Evolutionary conservation across 1,284 basidiomycete species (phyloP).

Genomic region (Taiwanofungus camphoratus): DNA sequence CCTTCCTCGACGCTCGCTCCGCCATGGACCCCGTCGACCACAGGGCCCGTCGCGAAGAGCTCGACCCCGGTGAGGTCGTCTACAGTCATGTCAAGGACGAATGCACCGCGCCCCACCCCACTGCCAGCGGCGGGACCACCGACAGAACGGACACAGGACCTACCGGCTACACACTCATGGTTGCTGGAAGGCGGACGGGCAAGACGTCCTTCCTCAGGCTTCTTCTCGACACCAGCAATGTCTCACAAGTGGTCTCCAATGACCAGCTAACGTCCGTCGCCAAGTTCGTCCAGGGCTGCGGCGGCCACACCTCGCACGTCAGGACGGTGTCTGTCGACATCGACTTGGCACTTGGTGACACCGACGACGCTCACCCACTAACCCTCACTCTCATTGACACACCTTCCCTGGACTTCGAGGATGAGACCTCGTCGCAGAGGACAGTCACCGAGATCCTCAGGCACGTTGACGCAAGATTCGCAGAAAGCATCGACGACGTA

Average conservation of each 20-base stretch:
- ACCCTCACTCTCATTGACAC: constrained; percentile 73
- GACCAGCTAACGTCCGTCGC: constrained; percentile 71
- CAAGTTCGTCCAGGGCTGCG: constrained; percentile 70
- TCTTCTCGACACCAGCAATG: constrained; percentile 65
- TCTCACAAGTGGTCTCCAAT: constrained; percentile 49
- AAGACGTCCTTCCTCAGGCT: constrained; percentile 79
- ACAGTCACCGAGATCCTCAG: constrained; percentile 56
- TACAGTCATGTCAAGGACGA: constrained; percentile 33
- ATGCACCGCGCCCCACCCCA: constrained; percentile 24
- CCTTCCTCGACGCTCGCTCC: constrained; percentile 17
- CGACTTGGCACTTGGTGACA: constrained; percentile 34
- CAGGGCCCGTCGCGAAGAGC: constrained; percentile 38
- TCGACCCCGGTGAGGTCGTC: constrained; percentile 34
- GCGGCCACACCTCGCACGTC: constrained; percentile 60
- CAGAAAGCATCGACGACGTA: constrained; percentile 65
- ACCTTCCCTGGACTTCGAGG: constrained; percentile 64
- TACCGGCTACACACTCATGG: constrained; percentile 61
- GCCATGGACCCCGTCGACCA: constrained; percentile 36
- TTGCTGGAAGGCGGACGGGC: constrained; percentile 68
- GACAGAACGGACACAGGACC: constrained; percentile 19
- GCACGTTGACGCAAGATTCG: constrained; percentile 61
- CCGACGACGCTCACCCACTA: constrained; percentile 39
- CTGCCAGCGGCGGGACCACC: constrained; percentile 13
- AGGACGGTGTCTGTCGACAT: constrained; percentile 63
- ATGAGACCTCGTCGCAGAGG: constrained; percentile 53